These are phyloP conservation scores for Chaetothyriales sp. DNA, from an alignment of 2,329 filamentous ascomycete species.

Conservation along the genomic window DNA sequence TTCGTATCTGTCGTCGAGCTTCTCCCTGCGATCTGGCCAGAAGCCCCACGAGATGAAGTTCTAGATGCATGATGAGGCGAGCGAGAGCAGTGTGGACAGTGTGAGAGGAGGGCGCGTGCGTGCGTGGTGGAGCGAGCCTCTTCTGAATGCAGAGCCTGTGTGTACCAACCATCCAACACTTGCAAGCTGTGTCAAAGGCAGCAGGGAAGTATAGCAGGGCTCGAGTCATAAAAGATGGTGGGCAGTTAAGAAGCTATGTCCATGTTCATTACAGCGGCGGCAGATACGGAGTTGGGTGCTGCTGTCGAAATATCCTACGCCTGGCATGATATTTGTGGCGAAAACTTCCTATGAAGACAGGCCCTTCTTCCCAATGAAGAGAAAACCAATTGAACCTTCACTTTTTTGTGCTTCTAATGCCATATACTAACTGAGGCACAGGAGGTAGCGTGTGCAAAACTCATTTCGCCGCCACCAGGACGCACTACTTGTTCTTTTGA, in stretches of 20 bases:
- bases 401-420: background rate
- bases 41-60: constrained; percentile 99
- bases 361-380: background rate
- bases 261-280: constrained; percentile 1
- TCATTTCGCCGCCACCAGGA: background rate
- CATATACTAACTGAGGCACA: background rate
- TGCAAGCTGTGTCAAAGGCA: background rate
- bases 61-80: constrained; percentile 42
- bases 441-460: background rate
- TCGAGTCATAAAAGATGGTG: background rate
- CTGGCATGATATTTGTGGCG: background rate
- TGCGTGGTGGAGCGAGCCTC: background rate
- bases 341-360: background rate
- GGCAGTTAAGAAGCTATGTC: constrained; percentile 5
- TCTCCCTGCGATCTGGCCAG: constrained; percentile 98
- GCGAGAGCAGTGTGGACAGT: background rate
- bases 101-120: constrained; percentile 1
- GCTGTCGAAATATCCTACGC: background rate
- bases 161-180: background rate
- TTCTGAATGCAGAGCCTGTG: background rate
- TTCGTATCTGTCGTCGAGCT: constrained; percentile 87
- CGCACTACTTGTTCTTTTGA: background rate
- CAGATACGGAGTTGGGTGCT: background rate
- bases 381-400: background rate
- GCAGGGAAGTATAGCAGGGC: background rate